Evolutionary conservation across 768 basidiomycete species (phyloP), one percentile per base, ranked within the genome.

Genomic region (Crassisporium funariophilum): DNA sequence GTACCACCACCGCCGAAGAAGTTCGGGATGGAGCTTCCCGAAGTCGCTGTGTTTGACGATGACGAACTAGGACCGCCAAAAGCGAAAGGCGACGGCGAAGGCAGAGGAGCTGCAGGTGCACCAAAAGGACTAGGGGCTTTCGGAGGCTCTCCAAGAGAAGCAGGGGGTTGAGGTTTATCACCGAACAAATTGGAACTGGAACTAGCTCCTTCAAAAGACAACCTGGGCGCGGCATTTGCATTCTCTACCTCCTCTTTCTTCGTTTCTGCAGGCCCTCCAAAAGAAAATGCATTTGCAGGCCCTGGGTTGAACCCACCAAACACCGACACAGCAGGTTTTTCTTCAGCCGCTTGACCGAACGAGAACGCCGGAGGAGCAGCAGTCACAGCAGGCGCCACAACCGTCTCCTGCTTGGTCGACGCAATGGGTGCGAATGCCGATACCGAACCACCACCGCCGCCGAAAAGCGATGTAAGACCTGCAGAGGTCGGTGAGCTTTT

Each of bases 31-130:
- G 16, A 31, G 29, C n/a, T 31, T 9, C 16, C 19, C 6, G 39
- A 23, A 1, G 37, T n/a, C 15, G 41, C 12, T 19, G 50, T 5
- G 29, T 37, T 10, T 3, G 24, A 20, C 38, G 44, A 27, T 7
- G 63, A 33, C 13, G 64, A 37, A 12, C 63, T 38, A 6, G 47
- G 50, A 19, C 50, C 47, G 19, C 58, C 60, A 46, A 69, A 67
- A 9, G 56, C 41, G 36, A 70, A 68, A 21, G 65, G 47, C 15
- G 65, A 54, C 2, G 57, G 49, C 2, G 57, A 49, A 21, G 57
- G 35, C 27, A 55, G 53, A 4, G 56, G 47, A 1, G 50, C 38
- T 3, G 42, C 45, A 10, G 38, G 13, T 5, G 19, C 20, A 11
- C 45, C 49, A 37, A 52, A 60, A 16, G 36, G 58, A 48, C 54